A percentile compares a stretch with the other conserved stretches of the same genome.
phyloP scores from a whole-genome alignment of 345 rosid genomes.

The Bruguiera gymnorhiza region DNA sequence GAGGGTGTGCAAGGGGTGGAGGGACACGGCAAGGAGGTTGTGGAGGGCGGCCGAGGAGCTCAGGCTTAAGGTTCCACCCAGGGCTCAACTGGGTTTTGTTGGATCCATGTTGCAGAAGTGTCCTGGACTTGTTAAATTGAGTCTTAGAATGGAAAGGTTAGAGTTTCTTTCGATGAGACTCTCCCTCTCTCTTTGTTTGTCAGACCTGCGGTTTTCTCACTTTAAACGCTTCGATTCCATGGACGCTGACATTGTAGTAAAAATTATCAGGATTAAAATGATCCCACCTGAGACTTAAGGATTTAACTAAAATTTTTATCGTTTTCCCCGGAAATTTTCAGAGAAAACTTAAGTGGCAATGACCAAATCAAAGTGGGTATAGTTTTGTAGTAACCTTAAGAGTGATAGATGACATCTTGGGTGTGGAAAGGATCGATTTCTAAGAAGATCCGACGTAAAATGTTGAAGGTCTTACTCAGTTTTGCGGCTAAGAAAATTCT shows the following conservation, averaged over 20 bases:
- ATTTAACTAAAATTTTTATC: not conserved
- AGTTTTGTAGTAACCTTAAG: no score
- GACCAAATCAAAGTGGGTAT: no score
- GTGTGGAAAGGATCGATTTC: no score
- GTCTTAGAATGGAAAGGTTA: conserved; percentile 84
- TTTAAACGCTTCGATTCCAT: conserved; percentile 3
- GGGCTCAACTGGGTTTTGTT: conserved; percentile 66
- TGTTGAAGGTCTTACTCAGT: no score
- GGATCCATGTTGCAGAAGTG: conserved; percentile 90
- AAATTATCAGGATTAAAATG: not conserved
- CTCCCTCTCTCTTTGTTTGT: conserved; percentile 1
- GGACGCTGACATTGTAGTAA: not conserved
- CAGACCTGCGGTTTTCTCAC: conserved; percentile 41
- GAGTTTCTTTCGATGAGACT: conserved; percentile 21
- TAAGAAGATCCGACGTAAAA: no score
- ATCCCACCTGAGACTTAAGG: not conserved
- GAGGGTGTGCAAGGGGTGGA: conserved; percentile 87
- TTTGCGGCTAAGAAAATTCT: no score
- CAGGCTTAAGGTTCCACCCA: conserved; percentile 65
- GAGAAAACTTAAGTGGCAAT: no score
- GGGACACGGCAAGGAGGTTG: conserved; percentile 64
- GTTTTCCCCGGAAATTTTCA: no score
- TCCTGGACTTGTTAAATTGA: conserved; percentile 65
- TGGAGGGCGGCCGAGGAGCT: conserved; percentile 96
- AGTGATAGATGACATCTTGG: no score